Evolutionary conservation across 2,329 filamentous ascomycete species (phyloP).

Genomic region (Xylogone sp.): DNA sequence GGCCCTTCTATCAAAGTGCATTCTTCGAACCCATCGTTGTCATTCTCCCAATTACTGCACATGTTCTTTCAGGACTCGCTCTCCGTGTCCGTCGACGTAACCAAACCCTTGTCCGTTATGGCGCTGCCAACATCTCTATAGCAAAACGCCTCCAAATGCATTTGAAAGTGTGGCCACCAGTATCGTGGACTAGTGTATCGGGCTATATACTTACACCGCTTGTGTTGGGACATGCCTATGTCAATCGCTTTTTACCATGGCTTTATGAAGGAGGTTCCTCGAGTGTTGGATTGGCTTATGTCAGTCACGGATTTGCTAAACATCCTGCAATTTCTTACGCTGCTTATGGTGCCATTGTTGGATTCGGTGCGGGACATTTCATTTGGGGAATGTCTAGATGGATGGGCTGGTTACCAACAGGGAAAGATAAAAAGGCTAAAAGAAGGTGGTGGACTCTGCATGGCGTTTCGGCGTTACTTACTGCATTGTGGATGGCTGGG

Average conservation of each 20-base stretch:
- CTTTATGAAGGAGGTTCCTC: constrained; percentile 78
- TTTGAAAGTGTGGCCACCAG: constrained; percentile 48
- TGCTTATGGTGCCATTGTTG: constrained; percentile 67
- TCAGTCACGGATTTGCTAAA: constrained; percentile 78
- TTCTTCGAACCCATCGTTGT: constrained; percentile 78
- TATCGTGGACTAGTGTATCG: constrained; percentile 66
- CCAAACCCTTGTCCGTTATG: constrained; percentile 71
- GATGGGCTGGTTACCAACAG: constrained; percentile 60
- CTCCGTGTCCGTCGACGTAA: constrained; percentile 72
- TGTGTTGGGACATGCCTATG: constrained; percentile 65
- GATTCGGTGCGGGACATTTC: constrained; percentile 69
- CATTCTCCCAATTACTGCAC: constrained; percentile 67
- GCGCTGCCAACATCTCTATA: constrained; percentile 53
- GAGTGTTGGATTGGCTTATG: constrained; percentile 79
- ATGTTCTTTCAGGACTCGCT: constrained; percentile 73
- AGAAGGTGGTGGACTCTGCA: constrained; percentile 71
- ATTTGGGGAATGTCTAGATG: constrained; percentile 84
- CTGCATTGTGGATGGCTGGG: constrained; percentile 75
- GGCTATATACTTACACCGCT: constrained; percentile 69
- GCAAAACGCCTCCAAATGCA: constrained; percentile 38
- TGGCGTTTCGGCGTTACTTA: constrained; percentile 52
- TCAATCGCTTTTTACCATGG: constrained; percentile 74
- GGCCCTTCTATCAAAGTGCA: constrained; percentile 86
- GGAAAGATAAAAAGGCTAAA: constrained; percentile 52
- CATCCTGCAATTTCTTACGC: constrained; percentile 63